Base-by-base conservation (phyloP, 2,329 filamentous ascomycete genomes). In the Pseudogymnoascus sp. region DNA sequence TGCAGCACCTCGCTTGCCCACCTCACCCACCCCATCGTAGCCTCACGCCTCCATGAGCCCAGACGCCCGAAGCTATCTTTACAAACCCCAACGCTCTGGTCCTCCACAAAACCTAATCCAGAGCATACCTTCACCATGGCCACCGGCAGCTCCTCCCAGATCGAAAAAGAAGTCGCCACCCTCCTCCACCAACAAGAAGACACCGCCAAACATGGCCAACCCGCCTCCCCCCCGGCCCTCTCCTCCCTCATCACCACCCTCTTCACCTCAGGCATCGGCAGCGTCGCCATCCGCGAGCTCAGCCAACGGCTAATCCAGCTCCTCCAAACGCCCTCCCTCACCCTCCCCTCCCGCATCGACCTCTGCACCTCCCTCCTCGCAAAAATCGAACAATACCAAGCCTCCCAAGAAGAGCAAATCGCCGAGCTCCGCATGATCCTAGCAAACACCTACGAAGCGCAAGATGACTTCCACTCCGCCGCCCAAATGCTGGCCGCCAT, bases 401-500 rank as follows among this genome's bases (percentile, higher is more conserved):
- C 74, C 75, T 88, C 71, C 32, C 89, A 87, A 1, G 86, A 94
- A 74, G 92, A 97, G 73, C 91, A 96, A 73, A 85, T 89, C 68
- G 89, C 88, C 5, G 79, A 84, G 47, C 80, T 97, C 60, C 89
- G 91, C 65, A 86, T 93, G 70, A 83, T 91, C 60, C 80, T 96
- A 16, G 92, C 93, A 18, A 84, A 89, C 62, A 90, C 91, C 11
- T 88, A 94, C 76, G 91, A 97, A 75, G 76, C 77, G 61, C 84
- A 89, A 65, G 90, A 96, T 57, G 90, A 96, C 72, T 96, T 88
- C 73, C 77, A 81, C 20, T 82, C 83, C 30, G 91, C 93, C 0
- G 94, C 94, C 28, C 86, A 86, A 70, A 80, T 83, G 8, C 82
- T 99, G 6, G 84, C 90, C 69, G 87, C 87, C 37, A 96, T 97